phyloP scores from a whole-genome alignment of 208 protist genomes.

The Trypanosoma congolense region DNA sequence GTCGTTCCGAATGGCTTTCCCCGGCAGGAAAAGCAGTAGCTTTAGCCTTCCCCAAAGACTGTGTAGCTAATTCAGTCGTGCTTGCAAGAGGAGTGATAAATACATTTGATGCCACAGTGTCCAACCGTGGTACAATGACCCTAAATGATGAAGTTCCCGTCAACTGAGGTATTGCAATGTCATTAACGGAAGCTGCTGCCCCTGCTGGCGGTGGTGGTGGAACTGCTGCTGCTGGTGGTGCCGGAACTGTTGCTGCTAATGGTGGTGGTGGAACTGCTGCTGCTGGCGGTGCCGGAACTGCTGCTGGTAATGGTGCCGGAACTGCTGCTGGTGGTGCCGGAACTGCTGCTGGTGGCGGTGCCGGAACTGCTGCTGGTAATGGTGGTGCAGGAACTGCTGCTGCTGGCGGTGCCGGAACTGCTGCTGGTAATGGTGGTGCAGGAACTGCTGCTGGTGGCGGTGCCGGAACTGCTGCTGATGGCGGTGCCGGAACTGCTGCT shows the following conservation, averaged over 20 bases:
- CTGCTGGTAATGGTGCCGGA: constrained; percentile 21
- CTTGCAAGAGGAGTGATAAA: constrained; percentile 31
- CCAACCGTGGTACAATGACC: background rate
- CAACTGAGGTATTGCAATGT: constrained; percentile 6
- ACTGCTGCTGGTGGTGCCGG: constrained; percentile 1
- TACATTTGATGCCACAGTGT: background rate
- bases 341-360: no score
- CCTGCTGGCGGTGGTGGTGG: constrained; percentile 10
- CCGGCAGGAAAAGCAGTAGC: constrained; percentile 24
- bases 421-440: background rate
- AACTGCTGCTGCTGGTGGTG: background rate
- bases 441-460: constrained; percentile 4
- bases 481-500: constrained; percentile 13
- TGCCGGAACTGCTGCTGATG: constrained; percentile 16
- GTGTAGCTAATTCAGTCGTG: no score
- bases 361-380: background rate
- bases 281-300: constrained; percentile 22
- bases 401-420: background rate
- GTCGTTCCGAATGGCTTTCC: constrained; percentile 4
- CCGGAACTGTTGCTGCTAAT: constrained; percentile 16
- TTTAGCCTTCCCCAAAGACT: constrained; percentile 29
- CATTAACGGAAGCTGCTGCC: constrained; percentile 2
- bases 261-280: constrained; percentile 15
- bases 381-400: constrained; percentile 3
- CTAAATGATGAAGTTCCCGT: background rate